Conservation (phyloP, 495 filamentous ascomycete species). For the Mytilinidion resinicola region DNA sequence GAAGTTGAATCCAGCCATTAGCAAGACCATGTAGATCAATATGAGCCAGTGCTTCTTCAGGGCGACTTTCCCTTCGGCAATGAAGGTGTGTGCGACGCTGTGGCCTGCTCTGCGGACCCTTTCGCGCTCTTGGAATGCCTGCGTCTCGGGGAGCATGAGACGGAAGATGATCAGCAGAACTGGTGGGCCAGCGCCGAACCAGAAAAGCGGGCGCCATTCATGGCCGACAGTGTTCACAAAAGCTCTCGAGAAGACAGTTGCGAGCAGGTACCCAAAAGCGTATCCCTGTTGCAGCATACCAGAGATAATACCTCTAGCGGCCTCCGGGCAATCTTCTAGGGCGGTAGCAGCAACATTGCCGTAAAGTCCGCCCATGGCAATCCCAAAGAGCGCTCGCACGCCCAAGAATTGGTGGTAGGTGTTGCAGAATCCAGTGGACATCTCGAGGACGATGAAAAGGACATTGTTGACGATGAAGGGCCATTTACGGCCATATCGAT, state of each 20-base stretch:
- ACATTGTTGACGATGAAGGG: constrained; percentile 79
- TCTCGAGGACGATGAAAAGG: constrained; percentile 72
- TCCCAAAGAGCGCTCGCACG: constrained; percentile 76
- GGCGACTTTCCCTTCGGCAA: constrained; percentile 69
- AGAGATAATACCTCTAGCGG: constrained; percentile 67
- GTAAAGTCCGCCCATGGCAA: constrained; percentile 85
- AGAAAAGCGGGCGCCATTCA: constrained; percentile 46
- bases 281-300: constrained; percentile 86
- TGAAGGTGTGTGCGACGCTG: constrained; percentile 53
- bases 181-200: constrained; percentile 76
- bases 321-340: constrained; percentile 72
- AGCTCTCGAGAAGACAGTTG: constrained; percentile 63
- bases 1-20: constrained; percentile 91
- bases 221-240: constrained; percentile 30
- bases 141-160: constrained; percentile 68
- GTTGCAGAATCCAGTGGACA: constrained; percentile 71
- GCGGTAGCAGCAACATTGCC: constrained; percentile 84
- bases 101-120: constrained; percentile 49
- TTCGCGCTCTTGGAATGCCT: constrained; percentile 57
- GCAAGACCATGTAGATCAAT: constrained; percentile 69
- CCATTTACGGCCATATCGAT: constrained; percentile 84
- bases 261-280: constrained; percentile 79
- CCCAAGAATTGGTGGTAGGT: constrained; percentile 75
- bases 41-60: constrained; percentile 73
- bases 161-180: constrained; percentile 78